phyloP scores from a whole-genome alignment of 352 stramenopile genomes.

The Globisporangium canariense region DNA sequence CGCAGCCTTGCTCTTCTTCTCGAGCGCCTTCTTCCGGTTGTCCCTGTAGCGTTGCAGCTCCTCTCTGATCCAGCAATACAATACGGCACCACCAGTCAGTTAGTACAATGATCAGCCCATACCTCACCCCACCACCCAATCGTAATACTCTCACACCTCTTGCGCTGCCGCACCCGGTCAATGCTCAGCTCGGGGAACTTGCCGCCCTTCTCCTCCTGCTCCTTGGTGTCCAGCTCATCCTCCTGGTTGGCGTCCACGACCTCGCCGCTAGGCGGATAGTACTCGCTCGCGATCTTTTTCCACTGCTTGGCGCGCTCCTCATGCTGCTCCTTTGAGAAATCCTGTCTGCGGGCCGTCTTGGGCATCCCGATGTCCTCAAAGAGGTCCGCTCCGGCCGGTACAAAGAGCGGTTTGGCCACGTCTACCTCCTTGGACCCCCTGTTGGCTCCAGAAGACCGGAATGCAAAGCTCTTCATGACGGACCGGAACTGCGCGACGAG shows the following conservation, averaged over 20 bases:
- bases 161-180: slow-evolving; percentile 66
- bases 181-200: slow-evolving; percentile 67
- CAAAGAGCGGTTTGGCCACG: slow-evolving; percentile 58
- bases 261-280: slow-evolving; percentile 47
- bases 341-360: slow-evolving; percentile 45
- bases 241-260: slow-evolving; percentile 26
- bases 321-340: slow-evolving; percentile 48
- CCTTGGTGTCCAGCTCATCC: slow-evolving; percentile 24
- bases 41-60: slow-evolving; percentile 67
- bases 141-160: slow-evolving; percentile 29
- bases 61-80: slow-evolving; percentile 27
- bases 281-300: slow-evolving; percentile 62
- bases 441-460: slow-evolving; percentile 36
- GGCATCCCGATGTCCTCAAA: slow-evolving; percentile 78
- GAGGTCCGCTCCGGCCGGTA: slow-evolving; percentile 62
- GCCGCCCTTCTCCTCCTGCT: slow-evolving; percentile 30
- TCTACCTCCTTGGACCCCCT: slow-evolving; percentile 67
- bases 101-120: background rate
- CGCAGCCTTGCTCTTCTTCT: slow-evolving; percentile 43
- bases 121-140: background rate
- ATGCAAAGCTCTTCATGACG: slow-evolving; percentile 62
- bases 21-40: slow-evolving; percentile 45
- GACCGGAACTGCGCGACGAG: slow-evolving; percentile 64
- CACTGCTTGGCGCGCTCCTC: slow-evolving; percentile 66
- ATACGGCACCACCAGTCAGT: background rate